Conservation (phyloP, 2,329 filamentous ascomycete genomes). For the Celoporthe dispersa region DNA sequence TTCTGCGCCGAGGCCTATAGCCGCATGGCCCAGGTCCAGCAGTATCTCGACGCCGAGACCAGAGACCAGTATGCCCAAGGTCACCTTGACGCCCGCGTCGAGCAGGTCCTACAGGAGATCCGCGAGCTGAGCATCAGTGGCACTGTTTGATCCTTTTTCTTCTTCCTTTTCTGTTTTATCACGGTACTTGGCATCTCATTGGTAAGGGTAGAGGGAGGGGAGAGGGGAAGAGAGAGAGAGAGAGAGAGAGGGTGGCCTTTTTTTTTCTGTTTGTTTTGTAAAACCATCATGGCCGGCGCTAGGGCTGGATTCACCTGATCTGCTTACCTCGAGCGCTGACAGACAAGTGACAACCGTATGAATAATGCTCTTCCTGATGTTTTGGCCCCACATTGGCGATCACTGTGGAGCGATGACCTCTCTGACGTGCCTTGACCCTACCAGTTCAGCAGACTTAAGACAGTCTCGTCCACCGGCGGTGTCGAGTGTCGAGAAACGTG, state of each 20-base stretch:
- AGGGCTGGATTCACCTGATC: not conserved
- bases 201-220: not conserved
- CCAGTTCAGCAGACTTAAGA: not conserved
- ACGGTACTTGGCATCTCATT: not conserved
- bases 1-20: conserved; percentile 98
- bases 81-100: conserved; percentile 86
- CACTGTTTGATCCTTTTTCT: conserved; percentile 53
- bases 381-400: not conserved
- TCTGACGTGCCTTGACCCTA: not conserved
- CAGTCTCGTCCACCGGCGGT: not conserved
- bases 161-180: not conserved
- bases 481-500: not conserved
- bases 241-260: not conserved
- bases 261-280: not conserved
- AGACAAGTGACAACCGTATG: not conserved
- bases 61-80: conserved; percentile 95
- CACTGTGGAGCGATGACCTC: not conserved
- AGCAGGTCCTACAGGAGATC: conserved; percentile 96
- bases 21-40: conserved; percentile 98
- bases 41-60: conserved; percentile 94
- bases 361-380: not conserved
- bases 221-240: too few relatives aligned
- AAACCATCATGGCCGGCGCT: not conserved
- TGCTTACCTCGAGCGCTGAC: not conserved
- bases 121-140: conserved; percentile 90